phyloP scores from a whole-genome alignment of 2,329 filamentous ascomycete species.

The Fusarium sarcochroum region DNA sequence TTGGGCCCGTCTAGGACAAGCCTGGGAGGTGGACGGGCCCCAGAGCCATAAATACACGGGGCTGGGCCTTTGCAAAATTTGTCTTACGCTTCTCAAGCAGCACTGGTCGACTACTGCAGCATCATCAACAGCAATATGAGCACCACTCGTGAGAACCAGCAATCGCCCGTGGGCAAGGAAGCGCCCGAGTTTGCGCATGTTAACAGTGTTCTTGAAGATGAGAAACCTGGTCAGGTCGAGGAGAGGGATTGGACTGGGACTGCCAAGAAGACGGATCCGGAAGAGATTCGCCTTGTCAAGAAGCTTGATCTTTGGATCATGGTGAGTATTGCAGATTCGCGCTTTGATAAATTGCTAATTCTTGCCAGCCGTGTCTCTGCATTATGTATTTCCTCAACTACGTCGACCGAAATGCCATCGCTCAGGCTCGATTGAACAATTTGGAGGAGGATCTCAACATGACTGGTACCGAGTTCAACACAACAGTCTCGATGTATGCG shows the following conservation, averaged over 20 bases:
- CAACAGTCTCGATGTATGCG: constrained; percentile 56
- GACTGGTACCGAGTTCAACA: constrained; percentile 69
- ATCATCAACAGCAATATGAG: constrained; percentile 20
- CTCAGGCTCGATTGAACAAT: constrained; percentile 62
- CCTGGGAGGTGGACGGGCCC: neutral
- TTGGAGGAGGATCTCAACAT: constrained; percentile 65
- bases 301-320: constrained; percentile 60
- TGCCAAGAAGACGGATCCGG: constrained; percentile 56
- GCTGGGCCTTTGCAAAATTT: constrained; percentile 5
- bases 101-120: neutral
- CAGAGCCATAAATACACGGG: constrained; percentile 36
- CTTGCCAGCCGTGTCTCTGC: constrained; percentile 51
- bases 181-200: constrained; percentile 40
- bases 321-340: constrained; percentile 47
- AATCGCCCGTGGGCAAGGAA: constrained; percentile 27
- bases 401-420: constrained; percentile 62
- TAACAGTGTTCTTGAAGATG: constrained; percentile 44
- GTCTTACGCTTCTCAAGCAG: constrained; percentile 2
- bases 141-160: constrained; percentile 4
- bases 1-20: constrained; percentile 3
- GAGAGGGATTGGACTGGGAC: constrained; percentile 56
- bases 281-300: constrained; percentile 57
- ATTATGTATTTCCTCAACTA: constrained; percentile 62
- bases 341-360: constrained; percentile 4
- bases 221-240: constrained; percentile 38